Evolutionary conservation across 768 basidiomycete genomes (phyloP).

Genomic region (Kwoniella mangroviensis): DNA sequence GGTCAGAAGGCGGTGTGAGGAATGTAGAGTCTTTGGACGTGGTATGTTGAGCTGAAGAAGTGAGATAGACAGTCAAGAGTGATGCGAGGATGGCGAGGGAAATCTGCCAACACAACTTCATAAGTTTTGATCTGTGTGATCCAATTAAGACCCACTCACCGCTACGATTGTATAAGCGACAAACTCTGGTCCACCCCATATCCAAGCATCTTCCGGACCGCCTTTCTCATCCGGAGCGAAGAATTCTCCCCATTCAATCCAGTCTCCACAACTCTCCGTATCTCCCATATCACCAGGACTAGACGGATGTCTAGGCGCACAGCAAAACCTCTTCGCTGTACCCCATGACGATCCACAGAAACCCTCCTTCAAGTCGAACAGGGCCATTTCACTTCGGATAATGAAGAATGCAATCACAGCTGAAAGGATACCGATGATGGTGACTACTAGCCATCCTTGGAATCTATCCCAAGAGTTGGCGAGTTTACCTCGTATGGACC

Average conservation of each 20-base stretch:
- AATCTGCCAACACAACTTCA: slow-evolving; percentile 62
- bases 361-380: slow-evolving; percentile 92
- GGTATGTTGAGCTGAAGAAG: slow-evolving; percentile 82
- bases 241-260: slow-evolving; percentile 75
- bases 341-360: slow-evolving; percentile 75
- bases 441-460: slow-evolving; percentile 87
- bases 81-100: slow-evolving; percentile 72
- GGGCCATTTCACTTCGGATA: slow-evolving; percentile 79
- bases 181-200: slow-evolving; percentile 66
- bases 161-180: slow-evolving; percentile 74
- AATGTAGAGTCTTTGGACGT: slow-evolving; percentile 87
- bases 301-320: slow-evolving; percentile 60
- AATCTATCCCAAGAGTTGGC: slow-evolving; percentile 73
- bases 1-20: slow-evolving; percentile 23
- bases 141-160: slow-evolving; percentile 61
- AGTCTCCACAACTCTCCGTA: slow-evolving; percentile 66
- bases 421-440: slow-evolving; percentile 78
- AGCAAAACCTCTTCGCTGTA: slow-evolving; percentile 82
- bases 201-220: slow-evolving; percentile 49
- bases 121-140: background rate
- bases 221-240: slow-evolving; percentile 59
- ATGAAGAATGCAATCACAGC: slow-evolving; percentile 86
- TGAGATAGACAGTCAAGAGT: slow-evolving; percentile 81
- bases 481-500: slow-evolving; percentile 70
- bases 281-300: slow-evolving; percentile 22